Evolutionary conservation across 2,329 filamentous ascomycete genomes (phyloP), one percentile per base, ranked within the genome.

Genomic region (Monilinia laxa): DNA sequence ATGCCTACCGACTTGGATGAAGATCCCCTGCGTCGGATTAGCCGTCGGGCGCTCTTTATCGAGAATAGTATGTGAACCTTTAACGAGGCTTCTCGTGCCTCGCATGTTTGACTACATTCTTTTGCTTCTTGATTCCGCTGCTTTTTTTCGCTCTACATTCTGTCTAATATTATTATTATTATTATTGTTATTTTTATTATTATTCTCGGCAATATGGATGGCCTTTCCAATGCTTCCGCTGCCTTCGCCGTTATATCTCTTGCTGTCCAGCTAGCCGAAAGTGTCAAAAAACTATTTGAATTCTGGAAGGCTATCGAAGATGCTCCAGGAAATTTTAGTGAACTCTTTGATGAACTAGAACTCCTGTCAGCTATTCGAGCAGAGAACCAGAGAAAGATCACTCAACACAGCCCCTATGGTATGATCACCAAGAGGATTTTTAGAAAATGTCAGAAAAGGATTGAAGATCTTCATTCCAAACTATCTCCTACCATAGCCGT

Each of bases 201-300:
- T 14, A 6, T 40, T 51, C 23, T 40, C 11, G 38, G 16, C 6
- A 7, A 25, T 11, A 65, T 65, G 55, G 64, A 60, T 18, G 55
- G 47, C 0, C 64, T 65, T 31, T 60, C 55, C n/a, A 60, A 45
- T 31, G 64, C 64, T 52, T 59, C 64, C 35, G 47, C 54, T 35
- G 64, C 23, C 3, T 52, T 66, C 16, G 64, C 64, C 28, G 49
- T 63, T 18, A 25, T 56, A 35, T 56, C 57, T 14, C n/a, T 63
- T 1, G 23, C 58, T 4, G 38, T 66, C 0, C 40, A 66, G 2
- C 16, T 66, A 28, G 51, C 45, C 11, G 51, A 63, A 35, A 53
- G 57, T 49, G 10, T 63, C 6, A 62, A 25, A 6, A 52, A 63
- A n/a, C 2, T 56, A 42, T 10, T 40, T 0, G 51, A 56, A 16